These are phyloP conservation scores for Hebeloma cylindrosporum DNA, from an alignment of 768 basidiomycete genomes.

Conservation along the genomic window DNA sequence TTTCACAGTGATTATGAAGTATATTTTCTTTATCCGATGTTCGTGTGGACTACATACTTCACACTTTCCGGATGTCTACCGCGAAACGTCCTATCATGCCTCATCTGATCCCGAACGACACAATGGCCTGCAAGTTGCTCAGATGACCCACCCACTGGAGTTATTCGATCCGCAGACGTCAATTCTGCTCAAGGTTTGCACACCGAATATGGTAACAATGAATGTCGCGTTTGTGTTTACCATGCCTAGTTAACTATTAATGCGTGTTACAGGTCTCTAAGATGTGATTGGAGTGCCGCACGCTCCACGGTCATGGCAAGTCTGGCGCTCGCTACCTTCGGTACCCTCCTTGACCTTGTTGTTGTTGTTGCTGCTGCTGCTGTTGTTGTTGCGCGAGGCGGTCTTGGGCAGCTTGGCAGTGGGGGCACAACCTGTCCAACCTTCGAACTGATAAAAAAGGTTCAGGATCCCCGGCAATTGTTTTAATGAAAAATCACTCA, in stretches of 20 bases:
- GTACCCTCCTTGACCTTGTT: not conserved
- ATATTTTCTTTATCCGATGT: constrained; percentile 4
- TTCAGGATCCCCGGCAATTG: constrained; percentile 3
- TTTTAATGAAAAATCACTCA: constrained; percentile 23
- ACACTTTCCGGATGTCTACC: constrained; percentile 14
- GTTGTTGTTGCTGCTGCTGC: constrained; percentile 5
- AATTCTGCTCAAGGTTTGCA: constrained; percentile 15
- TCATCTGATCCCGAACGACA: constrained; percentile 21
- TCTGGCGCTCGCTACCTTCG: constrained; percentile 1
- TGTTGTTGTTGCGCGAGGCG: constrained; percentile 4
- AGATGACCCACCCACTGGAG: constrained; percentile 20
- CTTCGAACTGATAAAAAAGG: constrained; percentile 14
- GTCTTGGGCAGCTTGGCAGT: constrained; percentile 25
- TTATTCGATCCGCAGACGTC: constrained; percentile 10
- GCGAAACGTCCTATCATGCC: constrained; percentile 21
- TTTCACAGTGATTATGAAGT: constrained; percentile 4
- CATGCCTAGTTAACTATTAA: not conserved
- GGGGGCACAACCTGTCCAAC: constrained; percentile 25
- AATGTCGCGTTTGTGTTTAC: no score
- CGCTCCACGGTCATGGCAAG: not conserved
- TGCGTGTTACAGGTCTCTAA: not conserved
- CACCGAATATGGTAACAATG: constrained; percentile 1
- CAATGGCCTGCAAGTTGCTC: constrained; percentile 16
- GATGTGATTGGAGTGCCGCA: no score
- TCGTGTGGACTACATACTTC: constrained; percentile 3